Base-by-base conservation (phyloP, 257 asterid genomes). In the Ligustrum vulgare region DNA sequence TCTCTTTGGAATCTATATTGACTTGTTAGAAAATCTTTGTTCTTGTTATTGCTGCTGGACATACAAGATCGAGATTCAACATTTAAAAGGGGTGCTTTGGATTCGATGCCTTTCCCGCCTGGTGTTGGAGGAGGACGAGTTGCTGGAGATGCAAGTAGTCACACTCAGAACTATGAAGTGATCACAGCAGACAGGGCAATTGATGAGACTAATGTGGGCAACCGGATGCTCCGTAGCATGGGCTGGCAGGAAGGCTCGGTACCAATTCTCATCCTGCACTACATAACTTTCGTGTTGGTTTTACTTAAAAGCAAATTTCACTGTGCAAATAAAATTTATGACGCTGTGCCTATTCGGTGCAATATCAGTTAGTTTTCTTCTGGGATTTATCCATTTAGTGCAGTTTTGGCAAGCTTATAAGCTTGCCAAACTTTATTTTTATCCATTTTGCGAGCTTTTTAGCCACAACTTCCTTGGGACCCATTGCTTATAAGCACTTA, bases 201-300 rank as follows among this genome's bases (percentile, higher is more conserved):
- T 56, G 99, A 93, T 77, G 99, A 95, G 88, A 93, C 81, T 84
- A 95, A 95, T 47, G 91, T 95, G 72, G 99, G 99, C 73, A 95
- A 95, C 76, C 91, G 98, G 75, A 95, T 95, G 97, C 98, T 95
- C 51, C 95, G 99, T 71, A 95, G 68, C 96, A 95, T 95, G 99
- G 99, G 99, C 79, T 95, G 98, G 99, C 93, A 87, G 18, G 99
- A 95, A 84, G 99, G 99, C 95, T 91, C 83, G 99, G 99, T 95
- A 95, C 91, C 91, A 72, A 84, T 84, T 85, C 94, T 87, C 47
- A 79, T 89, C 87, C 84, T 86, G 67, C 67, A 72, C 80, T 77
- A 45, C 73, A 49, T 73, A 72, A 33, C 35, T 75, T 70, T 64
- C 31, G 37, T 20, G 18, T 15, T 70, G 8, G 66, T 32, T 77